phyloP scores from a whole-genome alignment of 192 early-diverging fungal genomes.

The Linnemannia hyalina region DNA sequence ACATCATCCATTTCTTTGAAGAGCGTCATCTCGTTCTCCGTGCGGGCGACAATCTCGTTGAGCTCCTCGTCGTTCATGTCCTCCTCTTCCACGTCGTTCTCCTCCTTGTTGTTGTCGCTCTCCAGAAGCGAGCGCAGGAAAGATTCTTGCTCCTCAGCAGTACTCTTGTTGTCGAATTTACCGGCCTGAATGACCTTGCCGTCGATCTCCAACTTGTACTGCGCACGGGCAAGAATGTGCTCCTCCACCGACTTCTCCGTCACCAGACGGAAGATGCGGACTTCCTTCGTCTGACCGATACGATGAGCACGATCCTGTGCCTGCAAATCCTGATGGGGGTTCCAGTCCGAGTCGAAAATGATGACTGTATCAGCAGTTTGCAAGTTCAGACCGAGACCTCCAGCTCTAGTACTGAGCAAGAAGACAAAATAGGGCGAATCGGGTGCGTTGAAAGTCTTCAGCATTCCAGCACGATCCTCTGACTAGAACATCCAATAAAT shows the following conservation, averaged over 20 bases:
- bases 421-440: conserved; percentile 90
- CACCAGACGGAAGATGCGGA: conserved; percentile 93
- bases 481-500: conserved; percentile 53
- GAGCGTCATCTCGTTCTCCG: conserved; percentile 81
- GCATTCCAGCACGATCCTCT: conserved; percentile 85
- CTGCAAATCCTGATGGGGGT: conserved; percentile 98
- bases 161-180: conserved; percentile 98
- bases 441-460: conserved; percentile 86
- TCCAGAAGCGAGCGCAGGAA: conserved; percentile 89
- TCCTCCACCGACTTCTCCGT: conserved; percentile 95
- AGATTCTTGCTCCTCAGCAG: conserved; percentile 92
- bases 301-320: conserved; percentile 99
- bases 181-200: conserved; percentile 99
- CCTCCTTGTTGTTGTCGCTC: conserved; percentile 84
- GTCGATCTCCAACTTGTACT: conserved; percentile 97
- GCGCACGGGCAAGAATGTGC: conserved; percentile 90
- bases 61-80: conserved; percentile 90
- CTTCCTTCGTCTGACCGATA: conserved; percentile 99
- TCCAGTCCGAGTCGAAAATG: conserved; percentile 99
- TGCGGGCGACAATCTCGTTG: conserved; percentile 93
- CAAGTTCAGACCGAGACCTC: conserved; percentile 96
- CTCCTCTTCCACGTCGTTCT: conserved; percentile 74
- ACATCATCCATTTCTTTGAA: conserved; percentile 86
- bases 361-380: conserved; percentile 98
- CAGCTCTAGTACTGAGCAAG: conserved; percentile 94